Base-by-base conservation (phyloP, 1,284 basidiomycete genomes). In the Malassezia arunalokei region DNA sequence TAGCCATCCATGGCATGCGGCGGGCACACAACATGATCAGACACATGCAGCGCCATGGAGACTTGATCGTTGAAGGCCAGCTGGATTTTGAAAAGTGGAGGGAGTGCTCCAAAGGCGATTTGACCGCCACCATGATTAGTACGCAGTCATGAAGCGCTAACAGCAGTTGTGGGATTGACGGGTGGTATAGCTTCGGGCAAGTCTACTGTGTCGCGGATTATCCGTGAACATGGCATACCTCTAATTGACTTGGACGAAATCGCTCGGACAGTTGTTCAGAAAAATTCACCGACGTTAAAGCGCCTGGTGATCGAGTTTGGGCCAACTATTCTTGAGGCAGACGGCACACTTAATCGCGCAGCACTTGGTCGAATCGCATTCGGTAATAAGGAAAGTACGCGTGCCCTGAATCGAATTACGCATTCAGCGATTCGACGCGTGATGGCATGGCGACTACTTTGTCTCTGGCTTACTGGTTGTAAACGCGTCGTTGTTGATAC, bases 241-340 rank as follows among this genome's bases (percentile, higher is more conserved):
- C 77, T 96, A 61, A 80, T 96, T 65, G 94, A 98, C 69, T 88
- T 92, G 5, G 92, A 98, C 77, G 62, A 88, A 20, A 79, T 98
- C 41, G 88, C 92, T 1, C 83, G 90, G 31, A 77, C 84, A 65
- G 90, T 88, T 46, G 86, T 98, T 53, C 80, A 81, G 50, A 91
- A 91, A 0, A 87, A 87, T 31, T 86, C 87, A 32, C 78, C 78
- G 2, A 86, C 80, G 0, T 83, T 90, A 64, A 68, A 75, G 29
- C 75, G 80, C 15, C 85, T 96, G 51, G 79, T 82, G 46, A 64
- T 75, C 6, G 77, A 78, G 17, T 96, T 95, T 71, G 90, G 91
- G 0, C 78, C 79, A 5, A 76, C 90, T 3, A 78, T 95, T 12
- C 76, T 78, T n/a, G 40, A 57, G 2, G 5, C 49, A 3, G 82